Evolutionary conservation across 148 eudicot genomes (phyloP).

Genomic region (Pouteria glomerata): DNA sequence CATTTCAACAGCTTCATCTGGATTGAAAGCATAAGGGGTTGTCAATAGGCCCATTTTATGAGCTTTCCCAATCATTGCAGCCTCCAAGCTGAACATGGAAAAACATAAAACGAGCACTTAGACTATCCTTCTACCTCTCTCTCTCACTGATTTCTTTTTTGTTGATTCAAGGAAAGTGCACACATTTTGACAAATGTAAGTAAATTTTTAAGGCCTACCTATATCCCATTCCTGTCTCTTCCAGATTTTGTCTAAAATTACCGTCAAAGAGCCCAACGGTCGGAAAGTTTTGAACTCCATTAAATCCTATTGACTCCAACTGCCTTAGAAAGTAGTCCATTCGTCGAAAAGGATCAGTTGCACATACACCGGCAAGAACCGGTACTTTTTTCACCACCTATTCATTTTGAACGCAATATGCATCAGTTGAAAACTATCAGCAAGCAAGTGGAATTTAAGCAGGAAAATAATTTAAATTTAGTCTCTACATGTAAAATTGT

Average conservation of each 20-base stretch:
- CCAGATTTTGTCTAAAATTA: constrained; percentile 90
- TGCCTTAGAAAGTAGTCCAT: constrained; percentile 81
- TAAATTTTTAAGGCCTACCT: constrained; percentile 36
- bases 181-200: not conserved
- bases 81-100: constrained; percentile 63
- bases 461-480: not conserved
- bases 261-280: constrained; percentile 99
- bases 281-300: constrained; percentile 94
- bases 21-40: constrained; percentile 90
- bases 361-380: constrained; percentile 97
- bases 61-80: constrained; percentile 86
- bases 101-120: not conserved
- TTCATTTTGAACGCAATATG: constrained; percentile 6
- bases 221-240: constrained; percentile 99
- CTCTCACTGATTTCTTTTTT: too few species aligned
- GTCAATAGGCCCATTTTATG: constrained; percentile 86
- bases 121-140: too few species aligned
- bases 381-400: constrained; percentile 90
- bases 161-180: not conserved
- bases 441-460: not conserved
- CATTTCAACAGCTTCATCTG: constrained; percentile 83
- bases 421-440: constrained; percentile 15
- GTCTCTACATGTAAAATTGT: not conserved
- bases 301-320: constrained; percentile 78
- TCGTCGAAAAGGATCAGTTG: constrained; percentile 90